phyloP scores from a whole-genome alignment of 306 rosid genomes.

The Ammopiptanthus mongolicus region DNA sequence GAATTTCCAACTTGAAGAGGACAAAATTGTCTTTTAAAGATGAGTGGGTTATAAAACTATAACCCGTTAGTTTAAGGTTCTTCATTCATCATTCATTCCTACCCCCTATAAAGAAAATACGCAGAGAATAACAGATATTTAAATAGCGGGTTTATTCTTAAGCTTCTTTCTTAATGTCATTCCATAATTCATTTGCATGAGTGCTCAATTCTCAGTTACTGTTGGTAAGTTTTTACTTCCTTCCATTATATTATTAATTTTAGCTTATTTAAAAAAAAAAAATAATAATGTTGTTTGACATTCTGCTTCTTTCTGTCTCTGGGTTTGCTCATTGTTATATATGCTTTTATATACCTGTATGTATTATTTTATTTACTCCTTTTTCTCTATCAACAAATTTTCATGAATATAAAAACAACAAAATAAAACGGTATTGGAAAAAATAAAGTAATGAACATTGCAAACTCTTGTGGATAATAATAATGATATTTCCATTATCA shows the following conservation, averaged over 20 bases:
- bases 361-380: neutral
- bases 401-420: neutral
- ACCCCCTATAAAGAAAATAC: conserved; percentile 11
- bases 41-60: neutral
- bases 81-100: conserved; percentile 18
- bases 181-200: conserved; percentile 17
- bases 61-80: conserved; percentile 22
- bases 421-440: neutral
- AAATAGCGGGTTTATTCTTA: conserved; percentile 10
- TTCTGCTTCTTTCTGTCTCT: conserved; percentile 41
- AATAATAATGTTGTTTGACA: conserved; percentile 3
- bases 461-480: neutral
- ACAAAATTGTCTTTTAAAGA: neutral
- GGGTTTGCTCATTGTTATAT: conserved; percentile 17
- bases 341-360: neutral
- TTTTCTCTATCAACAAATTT: neutral
- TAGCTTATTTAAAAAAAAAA: neutral
- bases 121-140: conserved; percentile 8
- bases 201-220: conserved; percentile 26
- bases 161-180: conserved; percentile 33
- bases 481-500: neutral
- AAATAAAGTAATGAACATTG: conserved; percentile 5
- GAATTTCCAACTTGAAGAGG: neutral
- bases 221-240: conserved; percentile 25
- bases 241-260: conserved; percentile 18